phyloP scores from a whole-genome alignment of 140 eudicot genomes.

The Senecio squalidus region DNA sequence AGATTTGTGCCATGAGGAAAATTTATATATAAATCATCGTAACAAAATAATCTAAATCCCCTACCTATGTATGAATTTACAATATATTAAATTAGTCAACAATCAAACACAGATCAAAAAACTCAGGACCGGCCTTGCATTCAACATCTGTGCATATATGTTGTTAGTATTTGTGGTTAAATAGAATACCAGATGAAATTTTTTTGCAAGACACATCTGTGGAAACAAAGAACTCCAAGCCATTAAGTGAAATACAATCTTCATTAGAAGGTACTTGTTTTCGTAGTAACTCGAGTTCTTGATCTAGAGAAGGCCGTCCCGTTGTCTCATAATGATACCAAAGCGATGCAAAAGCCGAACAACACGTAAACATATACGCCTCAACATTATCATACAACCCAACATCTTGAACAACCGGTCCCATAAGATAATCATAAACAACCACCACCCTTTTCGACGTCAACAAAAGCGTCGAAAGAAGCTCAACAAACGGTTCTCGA shows the following conservation, averaged over 20 bases:
- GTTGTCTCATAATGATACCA: slow-evolving; percentile 20
- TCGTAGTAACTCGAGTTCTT: slow-evolving; percentile 3
- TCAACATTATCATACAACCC: slow-evolving; percentile 9
- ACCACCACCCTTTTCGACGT: slow-evolving; percentile 22
- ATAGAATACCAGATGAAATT: slow-evolving; percentile 14
- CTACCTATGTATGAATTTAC: no score
- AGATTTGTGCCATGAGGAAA: no score
- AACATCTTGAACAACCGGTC: slow-evolving; percentile 29
- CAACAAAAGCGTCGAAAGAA: slow-evolving; percentile 1
- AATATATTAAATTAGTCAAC: no score
- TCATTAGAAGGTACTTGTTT: slow-evolving; percentile 24
- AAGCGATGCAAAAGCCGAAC: slow-evolving; percentile 28
- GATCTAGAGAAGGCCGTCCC: slow-evolving; percentile 17
- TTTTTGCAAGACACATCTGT: neutral
- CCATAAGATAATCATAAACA: slow-evolving; percentile 29
- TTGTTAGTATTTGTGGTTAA: neutral
- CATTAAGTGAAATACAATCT: slow-evolving; percentile 11
- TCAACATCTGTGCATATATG: no score
- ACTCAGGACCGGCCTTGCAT: no score
- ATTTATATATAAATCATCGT: no score
- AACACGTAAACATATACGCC: slow-evolving; percentile 23
- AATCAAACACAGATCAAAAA: no score
- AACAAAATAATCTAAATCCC: no score
- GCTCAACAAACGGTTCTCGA: slow-evolving; percentile 18
- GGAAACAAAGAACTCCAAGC: slow-evolving; percentile 6